Conservation (phyloP, 495 filamentous ascomycete species). For the Neurospora sp. region DNA sequence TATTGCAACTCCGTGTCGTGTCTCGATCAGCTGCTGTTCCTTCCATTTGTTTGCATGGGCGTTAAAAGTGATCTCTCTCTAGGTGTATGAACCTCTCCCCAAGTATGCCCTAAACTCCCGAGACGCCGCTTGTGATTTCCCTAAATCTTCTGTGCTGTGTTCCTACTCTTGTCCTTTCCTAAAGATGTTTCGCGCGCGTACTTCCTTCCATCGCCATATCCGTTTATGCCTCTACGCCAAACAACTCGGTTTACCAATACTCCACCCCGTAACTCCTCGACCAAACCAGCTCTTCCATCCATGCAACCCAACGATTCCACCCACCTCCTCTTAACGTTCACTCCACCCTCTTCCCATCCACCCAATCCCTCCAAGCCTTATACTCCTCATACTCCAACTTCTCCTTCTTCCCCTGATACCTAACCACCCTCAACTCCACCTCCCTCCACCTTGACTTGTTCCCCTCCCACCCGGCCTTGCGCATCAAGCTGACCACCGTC, state of each 20-base stretch:
- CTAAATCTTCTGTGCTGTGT: background rate
- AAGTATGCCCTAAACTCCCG: background rate
- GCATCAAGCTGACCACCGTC: conserved; percentile 79
- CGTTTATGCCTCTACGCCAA: background rate
- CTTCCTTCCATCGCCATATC: background rate
- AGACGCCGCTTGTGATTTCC: background rate
- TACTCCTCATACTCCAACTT: conserved; percentile 62
- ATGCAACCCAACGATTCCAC: background rate
- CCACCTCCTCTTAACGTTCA: background rate
- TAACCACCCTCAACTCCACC: conserved; percentile 62
- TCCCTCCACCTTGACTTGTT: conserved; percentile 61
- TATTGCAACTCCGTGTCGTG: background rate
- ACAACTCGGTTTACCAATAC: background rate
- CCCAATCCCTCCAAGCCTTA: conserved; percentile 70
- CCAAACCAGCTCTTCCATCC: background rate
- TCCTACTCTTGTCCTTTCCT: background rate
- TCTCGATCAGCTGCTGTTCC: background rate
- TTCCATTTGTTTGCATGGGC: background rate
- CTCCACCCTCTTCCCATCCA: conserved; percentile 24
- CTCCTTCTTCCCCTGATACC: conserved; percentile 73
- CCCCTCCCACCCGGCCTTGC: conserved; percentile 82
- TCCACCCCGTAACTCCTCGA: background rate
- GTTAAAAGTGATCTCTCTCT: background rate
- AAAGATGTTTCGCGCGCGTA: background rate
- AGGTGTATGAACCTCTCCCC: background rate